A percentile compares a stretch with the other conserved stretches of the same genome.
phyloP scores from a whole-genome alignment of 768 basidiomycete genomes.

The Hericium coralloides region DNA sequence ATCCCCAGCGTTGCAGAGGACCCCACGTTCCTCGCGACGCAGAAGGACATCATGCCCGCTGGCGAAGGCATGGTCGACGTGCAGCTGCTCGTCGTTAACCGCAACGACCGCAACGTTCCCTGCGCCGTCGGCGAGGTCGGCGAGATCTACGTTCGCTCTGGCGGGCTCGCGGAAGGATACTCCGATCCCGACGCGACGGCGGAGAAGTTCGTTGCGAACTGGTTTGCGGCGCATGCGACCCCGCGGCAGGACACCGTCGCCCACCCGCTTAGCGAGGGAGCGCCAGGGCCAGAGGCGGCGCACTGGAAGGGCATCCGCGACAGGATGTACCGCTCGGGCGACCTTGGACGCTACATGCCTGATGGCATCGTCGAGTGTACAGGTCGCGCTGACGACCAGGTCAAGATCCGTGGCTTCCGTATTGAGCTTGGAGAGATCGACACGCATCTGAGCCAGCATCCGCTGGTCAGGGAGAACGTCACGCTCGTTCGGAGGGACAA shows the following conservation, averaged over 20 bases:
- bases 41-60: slow-evolving; percentile 98
- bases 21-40: slow-evolving; percentile 82
- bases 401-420: slow-evolving; percentile 98
- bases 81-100: slow-evolving; percentile 92
- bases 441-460: slow-evolving; percentile 88
- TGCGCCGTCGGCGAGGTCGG: slow-evolving; percentile 96
- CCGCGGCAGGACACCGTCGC: slow-evolving; percentile 64
- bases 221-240: slow-evolving; percentile 55
- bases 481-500: slow-evolving; percentile 95
- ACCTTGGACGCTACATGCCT: slow-evolving; percentile 90
- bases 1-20: slow-evolving; percentile 82
- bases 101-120: slow-evolving; percentile 71
- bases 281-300: slow-evolving; percentile 62
- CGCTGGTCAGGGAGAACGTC: slow-evolving; percentile 93
- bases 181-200: slow-evolving; percentile 72
- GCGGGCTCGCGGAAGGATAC: slow-evolving; percentile 94
- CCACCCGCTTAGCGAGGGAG: slow-evolving; percentile 39
- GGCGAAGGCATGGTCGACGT: slow-evolving; percentile 97
- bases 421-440: slow-evolving; percentile 99
- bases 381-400: slow-evolving; percentile 95
- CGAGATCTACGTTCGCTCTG: slow-evolving; percentile 96
- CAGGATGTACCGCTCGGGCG: slow-evolving; percentile 96
- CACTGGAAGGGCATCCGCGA: slow-evolving; percentile 96
- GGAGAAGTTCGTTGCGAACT: slow-evolving; percentile 92
- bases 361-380: slow-evolving; percentile 94